phyloP scores from a whole-genome alignment of 139 green algal genomes.

The Desmodesmus armatus region DNA sequence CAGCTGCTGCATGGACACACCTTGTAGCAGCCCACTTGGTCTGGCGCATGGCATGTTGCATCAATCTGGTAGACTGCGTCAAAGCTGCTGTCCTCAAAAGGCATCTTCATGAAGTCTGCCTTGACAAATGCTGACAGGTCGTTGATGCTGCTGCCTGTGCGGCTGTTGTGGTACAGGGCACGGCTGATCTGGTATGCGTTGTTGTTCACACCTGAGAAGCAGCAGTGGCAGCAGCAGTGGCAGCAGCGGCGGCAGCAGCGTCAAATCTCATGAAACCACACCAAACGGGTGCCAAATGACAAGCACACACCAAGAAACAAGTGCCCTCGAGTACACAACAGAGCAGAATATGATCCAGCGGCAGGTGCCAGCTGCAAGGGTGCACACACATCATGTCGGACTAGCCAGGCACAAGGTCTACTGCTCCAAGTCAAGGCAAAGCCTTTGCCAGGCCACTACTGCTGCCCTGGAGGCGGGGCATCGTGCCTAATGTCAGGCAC shows the following conservation, averaged over 20 bases:
- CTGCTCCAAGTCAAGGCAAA: too few relatives aligned
- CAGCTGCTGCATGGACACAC: slow-evolving; percentile 7
- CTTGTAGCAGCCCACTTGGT: slow-evolving; percentile 51
- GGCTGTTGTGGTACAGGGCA: slow-evolving; percentile 45
- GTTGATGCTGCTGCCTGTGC: slow-evolving; percentile 35
- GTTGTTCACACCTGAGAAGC: slow-evolving; percentile 73
- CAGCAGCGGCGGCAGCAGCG: background rate
- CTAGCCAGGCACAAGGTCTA: too few relatives aligned
- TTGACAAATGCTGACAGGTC: slow-evolving; percentile 62
- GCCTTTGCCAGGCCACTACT: background rate
- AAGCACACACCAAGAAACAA: too few relatives aligned
- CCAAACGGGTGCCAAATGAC: too few relatives aligned
- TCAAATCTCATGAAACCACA: background rate
- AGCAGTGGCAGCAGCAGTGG: background rate
- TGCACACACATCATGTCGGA: too few relatives aligned
- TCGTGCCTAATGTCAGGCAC: background rate
- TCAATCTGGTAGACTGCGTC: slow-evolving; percentile 77
- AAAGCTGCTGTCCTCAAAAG: slow-evolving; percentile 69
- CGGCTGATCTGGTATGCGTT: slow-evolving; percentile 81
- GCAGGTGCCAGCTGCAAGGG: too few relatives aligned
- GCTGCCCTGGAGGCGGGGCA: background rate
- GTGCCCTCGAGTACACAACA: too few relatives aligned
- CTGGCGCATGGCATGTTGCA: slow-evolving; percentile 79
- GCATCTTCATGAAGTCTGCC: slow-evolving; percentile 78
- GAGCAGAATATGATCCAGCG: too few relatives aligned